Conservation (phyloP, 2,329 filamentous ascomycete genomes). For the Apiospora saccharicola region DNA sequence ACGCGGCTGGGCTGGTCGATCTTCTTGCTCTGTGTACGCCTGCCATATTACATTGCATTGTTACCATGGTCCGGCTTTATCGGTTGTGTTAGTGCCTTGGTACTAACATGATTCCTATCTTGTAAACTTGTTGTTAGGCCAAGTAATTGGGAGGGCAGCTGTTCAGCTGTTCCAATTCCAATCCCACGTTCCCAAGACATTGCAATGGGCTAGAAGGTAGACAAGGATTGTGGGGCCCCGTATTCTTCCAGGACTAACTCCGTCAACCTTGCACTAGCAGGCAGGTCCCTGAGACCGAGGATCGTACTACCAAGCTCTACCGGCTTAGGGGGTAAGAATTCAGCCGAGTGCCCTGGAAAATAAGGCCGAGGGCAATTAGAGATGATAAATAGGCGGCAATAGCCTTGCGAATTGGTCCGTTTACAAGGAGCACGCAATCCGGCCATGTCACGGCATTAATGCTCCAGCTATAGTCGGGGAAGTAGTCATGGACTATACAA, state of each 20-base stretch:
- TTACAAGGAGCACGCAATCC: background rate
- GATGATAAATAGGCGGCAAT: background rate
- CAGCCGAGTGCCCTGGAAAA: background rate
- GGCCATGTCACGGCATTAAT: conserved; percentile 18
- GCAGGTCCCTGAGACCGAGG: conserved; percentile 11
- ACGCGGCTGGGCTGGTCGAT: background rate
- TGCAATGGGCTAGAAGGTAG: background rate
- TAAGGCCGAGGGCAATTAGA: conserved; percentile 2
- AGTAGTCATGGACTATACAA: background rate
- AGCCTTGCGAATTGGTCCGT: background rate
- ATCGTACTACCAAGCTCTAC: background rate
- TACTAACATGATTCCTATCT: background rate
- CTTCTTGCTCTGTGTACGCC: background rate
- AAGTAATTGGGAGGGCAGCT: background rate
- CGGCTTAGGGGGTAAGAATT: conserved; percentile 9
- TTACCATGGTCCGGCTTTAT: background rate
- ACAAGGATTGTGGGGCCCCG: conserved; percentile 5
- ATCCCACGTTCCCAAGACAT: background rate
- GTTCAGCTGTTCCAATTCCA: background rate
- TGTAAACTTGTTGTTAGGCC: background rate
- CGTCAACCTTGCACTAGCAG: conserved; percentile 4
- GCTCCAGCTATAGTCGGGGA: background rate
- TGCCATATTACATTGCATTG: background rate
- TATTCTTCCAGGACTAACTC: background rate
- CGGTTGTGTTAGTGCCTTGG: background rate